Base-by-base conservation (phyloP, 2,329 filamentous ascomycete genomes). In the Aspergillus candidus region DNA sequence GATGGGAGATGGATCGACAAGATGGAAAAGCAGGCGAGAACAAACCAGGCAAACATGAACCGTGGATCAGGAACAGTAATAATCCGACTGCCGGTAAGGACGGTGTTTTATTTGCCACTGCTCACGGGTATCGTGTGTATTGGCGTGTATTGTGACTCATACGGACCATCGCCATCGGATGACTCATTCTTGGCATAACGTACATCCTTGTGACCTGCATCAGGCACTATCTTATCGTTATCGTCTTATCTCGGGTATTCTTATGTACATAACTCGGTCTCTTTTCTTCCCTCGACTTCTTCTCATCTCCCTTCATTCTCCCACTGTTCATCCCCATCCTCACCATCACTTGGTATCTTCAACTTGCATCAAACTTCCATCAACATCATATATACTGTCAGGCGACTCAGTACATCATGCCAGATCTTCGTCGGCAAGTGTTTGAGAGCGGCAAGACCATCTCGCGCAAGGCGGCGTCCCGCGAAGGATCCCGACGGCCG, bases 381-480 rank as follows among this genome's bases (percentile, higher is more conserved):
- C 29, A 14, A 11, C 10, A 40, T 31, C 34, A 41, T 32, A 31
- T 40, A 22, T 32, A 27, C 14, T 11, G 30, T 35, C 18, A 34
- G 32, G 35, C 18, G 35, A 33, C 17, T 32, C 30, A 35, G 27
- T 29, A 32, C 57, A 68, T 27, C 41, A 74, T 73, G 71, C 70
- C 68, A 36, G 71, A 73, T 53, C 62, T 72, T 41, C 67, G 79
- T 51, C 74, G 79, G 54, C 75, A 78, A 58, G 79, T 78, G 44
- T 74, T 82, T 32, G 80, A 83, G 69, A 80, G 77, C 67, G 73
- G 76, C 61, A 84, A 84, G 68, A 84, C 79, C 14, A 67, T 78
- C 37, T 83, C 80, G 41, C 76, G 76, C 56, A 83, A 83, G 59
- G 77, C 78, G 31, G 73, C 72, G 41, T 78, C 77, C 18, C 72